Evolutionary conservation across 169 alveolate species (phyloP).

Genomic region (Cryptosporidium baileyi): DNA sequence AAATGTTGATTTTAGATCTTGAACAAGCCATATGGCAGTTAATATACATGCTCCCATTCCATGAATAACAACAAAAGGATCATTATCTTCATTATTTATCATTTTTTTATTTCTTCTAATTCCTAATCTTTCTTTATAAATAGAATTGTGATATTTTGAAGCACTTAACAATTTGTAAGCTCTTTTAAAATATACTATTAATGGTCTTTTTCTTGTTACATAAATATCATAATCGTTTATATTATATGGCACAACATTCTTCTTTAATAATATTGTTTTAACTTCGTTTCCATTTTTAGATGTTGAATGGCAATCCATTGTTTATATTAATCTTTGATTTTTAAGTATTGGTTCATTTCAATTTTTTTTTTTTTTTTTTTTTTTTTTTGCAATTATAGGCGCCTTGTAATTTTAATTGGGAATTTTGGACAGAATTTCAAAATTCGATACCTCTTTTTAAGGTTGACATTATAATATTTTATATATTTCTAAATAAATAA

Average conservation of each 20-base stretch:
- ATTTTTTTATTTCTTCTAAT: constrained; percentile 32
- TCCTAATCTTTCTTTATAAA: constrained; percentile 41
- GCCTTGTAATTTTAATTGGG: background rate
- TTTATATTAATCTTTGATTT: no score
- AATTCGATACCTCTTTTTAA: no score
- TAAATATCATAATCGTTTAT: constrained; percentile 20
- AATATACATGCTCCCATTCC: constrained; percentile 70
- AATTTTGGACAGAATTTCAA: no score
- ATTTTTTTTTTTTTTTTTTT: background rate
- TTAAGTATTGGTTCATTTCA: background rate
- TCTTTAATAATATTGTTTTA: background rate
- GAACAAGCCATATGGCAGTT: constrained; percentile 67
- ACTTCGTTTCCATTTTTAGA: no score
- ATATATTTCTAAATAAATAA: no score
- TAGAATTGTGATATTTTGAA: constrained; percentile 1
- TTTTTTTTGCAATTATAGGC: background rate
- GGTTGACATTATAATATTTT: no score
- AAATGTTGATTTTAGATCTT: constrained; percentile 28
- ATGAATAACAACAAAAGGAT: background rate
- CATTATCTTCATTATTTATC: background rate
- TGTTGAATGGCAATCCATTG: no score
- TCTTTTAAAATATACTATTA: constrained; percentile 41
- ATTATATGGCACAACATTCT: background rate
- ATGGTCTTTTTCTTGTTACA: constrained; percentile 62
- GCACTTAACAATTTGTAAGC: constrained; percentile 14